These are phyloP conservation scores for Boletus patriciae DNA, from an alignment of 768 basidiomycete species.

Conservation along the genomic window DNA sequence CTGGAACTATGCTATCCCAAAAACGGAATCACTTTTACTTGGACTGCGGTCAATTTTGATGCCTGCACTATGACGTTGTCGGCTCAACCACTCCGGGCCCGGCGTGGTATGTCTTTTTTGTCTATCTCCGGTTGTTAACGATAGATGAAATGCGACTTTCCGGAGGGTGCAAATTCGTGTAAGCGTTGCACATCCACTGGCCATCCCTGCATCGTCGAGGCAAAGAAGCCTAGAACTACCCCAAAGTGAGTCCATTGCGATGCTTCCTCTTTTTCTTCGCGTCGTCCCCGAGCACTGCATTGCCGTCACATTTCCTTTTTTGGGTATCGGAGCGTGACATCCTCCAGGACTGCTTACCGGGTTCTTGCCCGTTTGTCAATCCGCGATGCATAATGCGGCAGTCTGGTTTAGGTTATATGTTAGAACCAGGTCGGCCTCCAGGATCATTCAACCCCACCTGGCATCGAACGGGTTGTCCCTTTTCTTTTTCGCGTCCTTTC, in stretches of 20 bases:
- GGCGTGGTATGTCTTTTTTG: conserved; percentile 14
- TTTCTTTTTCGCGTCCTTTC: conserved; percentile 9
- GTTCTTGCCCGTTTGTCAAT: conserved; percentile 12
- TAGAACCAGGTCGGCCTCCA: conserved; percentile 6
- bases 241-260: conserved; percentile 68
- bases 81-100: conserved; percentile 1
- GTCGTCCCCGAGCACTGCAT: conserved; percentile 22
- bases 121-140: conserved; percentile 10
- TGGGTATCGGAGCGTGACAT: conserved; percentile 25
- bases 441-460: not conserved
- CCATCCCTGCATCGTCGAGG: conserved; percentile 81
- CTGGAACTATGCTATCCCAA: conserved; percentile 6
- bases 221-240: conserved; percentile 71
- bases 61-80: conserved; percentile 11
- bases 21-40: conserved; percentile 15
- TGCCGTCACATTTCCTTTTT: conserved; percentile 25
- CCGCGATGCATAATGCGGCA: conserved; percentile 9
- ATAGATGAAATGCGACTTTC: conserved; percentile 88
- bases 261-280: conserved; percentile 5
- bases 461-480: not conserved
- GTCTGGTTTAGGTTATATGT: conserved; percentile 15
- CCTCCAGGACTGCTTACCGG: conserved; percentile 21
- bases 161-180: conserved; percentile 70
- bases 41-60: conserved; percentile 3
- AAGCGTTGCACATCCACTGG: conserved; percentile 71